Conservation (phyloP, 2,329 filamentous ascomycete genomes). For the Ilyonectria sp. region DNA sequence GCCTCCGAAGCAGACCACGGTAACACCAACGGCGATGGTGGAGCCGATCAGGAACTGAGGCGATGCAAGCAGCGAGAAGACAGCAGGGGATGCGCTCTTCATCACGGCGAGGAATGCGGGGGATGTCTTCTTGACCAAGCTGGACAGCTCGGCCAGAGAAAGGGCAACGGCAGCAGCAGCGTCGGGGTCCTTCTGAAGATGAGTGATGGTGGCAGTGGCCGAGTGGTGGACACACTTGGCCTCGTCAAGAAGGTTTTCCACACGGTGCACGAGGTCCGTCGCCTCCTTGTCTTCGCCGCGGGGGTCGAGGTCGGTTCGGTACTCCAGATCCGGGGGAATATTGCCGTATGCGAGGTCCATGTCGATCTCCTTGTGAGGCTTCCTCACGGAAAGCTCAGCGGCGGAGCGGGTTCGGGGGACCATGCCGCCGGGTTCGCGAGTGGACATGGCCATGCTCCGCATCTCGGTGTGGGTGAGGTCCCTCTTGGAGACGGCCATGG, state of each 20-base stretch:
- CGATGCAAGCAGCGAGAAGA: constrained; percentile 88
- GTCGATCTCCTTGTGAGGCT: constrained; percentile 74
- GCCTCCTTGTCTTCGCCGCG: constrained; percentile 69
- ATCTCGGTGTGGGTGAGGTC: constrained; percentile 47
- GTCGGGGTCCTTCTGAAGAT: constrained; percentile 80
- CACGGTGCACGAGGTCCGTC: constrained; percentile 76
- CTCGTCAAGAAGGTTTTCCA: constrained; percentile 86
- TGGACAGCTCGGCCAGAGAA: constrained; percentile 91
- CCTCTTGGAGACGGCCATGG: constrained; percentile 57
- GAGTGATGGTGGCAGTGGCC: constrained; percentile 85
- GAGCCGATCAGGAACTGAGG: constrained; percentile 96
- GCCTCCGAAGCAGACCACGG: constrained; percentile 93
- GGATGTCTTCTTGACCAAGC: constrained; percentile 85
- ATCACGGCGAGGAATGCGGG: constrained; percentile 83
- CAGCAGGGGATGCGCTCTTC: constrained; percentile 86
- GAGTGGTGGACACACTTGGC: constrained; percentile 91
- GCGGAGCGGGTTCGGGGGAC: constrained; percentile 58
- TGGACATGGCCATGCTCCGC: constrained; percentile 47
- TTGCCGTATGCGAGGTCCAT: constrained; percentile 95
- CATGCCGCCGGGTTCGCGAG: constrained; percentile 46
- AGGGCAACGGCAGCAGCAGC: constrained; percentile 94
- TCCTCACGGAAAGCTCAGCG: constrained; percentile 51
- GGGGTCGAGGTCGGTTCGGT: constrained; percentile 64
- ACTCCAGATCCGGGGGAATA: constrained; percentile 77
- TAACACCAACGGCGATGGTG: constrained; percentile 91